Evolutionary conservation across 2,329 filamentous ascomycete species (phyloP).

Genomic region (Penicillium sumatraense): DNA sequence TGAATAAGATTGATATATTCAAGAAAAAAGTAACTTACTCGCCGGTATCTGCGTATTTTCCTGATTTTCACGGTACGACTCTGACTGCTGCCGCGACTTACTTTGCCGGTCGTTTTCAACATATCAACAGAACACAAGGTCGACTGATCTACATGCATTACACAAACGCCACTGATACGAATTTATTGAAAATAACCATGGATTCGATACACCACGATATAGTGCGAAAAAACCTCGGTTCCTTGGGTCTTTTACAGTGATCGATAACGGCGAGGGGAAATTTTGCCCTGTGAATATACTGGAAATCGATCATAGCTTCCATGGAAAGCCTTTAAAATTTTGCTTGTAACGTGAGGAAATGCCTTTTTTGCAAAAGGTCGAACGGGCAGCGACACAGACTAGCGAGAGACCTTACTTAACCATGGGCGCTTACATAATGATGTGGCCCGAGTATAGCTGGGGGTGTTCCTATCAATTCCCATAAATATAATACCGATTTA

Average conservation of each 20-base stretch:
- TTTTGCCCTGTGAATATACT: not conserved
- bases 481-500: no score
- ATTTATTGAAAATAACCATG: not conserved
- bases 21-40: not conserved
- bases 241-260: not conserved
- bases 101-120: not conserved
- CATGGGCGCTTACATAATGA: no score
- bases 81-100: not conserved
- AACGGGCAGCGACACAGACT: no score
- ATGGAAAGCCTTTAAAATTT: not conserved
- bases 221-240: not conserved
- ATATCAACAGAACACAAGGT: not conserved
- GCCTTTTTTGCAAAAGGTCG: conserved; percentile 1
- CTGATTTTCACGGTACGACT: not conserved
- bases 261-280: not conserved
- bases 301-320: not conserved
- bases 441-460: no score
- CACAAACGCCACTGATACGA: not conserved
- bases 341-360: not conserved
- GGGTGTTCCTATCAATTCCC: no score
- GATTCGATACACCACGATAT: not conserved
- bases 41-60: not conserved
- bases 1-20: conserved; percentile 4
- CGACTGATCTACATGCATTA: not conserved
- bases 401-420: no score